phyloP scores from a whole-genome alignment of 2,329 filamentous ascomycete genomes.

The Claviceps sp. region DNA sequence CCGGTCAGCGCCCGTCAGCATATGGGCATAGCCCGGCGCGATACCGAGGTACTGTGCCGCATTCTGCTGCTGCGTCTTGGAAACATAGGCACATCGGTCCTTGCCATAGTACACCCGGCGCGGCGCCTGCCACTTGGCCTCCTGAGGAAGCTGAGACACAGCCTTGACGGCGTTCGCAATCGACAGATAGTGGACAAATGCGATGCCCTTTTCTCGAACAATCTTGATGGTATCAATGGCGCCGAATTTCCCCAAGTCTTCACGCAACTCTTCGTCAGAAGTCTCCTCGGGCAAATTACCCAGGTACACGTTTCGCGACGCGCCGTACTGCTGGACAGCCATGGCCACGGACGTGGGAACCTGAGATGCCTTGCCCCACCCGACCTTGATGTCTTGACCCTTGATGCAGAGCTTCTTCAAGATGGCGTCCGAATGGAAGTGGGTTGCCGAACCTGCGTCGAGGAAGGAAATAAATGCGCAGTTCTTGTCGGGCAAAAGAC shows the following conservation, averaged over 20 bases:
- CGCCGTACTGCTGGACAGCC: conserved; percentile 92
- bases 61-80: conserved; percentile 98
- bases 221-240: conserved; percentile 96
- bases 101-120: conserved; percentile 97
- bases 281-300: conserved; percentile 88
- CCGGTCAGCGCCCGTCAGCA: conserved; percentile 88
- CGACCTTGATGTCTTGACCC: conserved; percentile 98
- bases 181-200: conserved; percentile 93
- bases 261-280: conserved; percentile 79
- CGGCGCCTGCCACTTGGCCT: conserved; percentile 91
- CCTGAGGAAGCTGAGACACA: conserved; percentile 88
- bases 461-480: conserved; percentile 99
- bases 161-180: conserved; percentile 98
- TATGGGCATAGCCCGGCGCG: conserved; percentile 89
- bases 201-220: conserved; percentile 94
- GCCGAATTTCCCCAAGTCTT: conserved; percentile 92
- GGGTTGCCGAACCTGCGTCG: conserved; percentile 91
- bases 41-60: conserved; percentile 96
- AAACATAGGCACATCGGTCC: conserved; percentile 95
- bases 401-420: conserved; percentile 98
- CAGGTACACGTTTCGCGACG: conserved; percentile 92
- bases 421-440: conserved; percentile 99
- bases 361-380: conserved; percentile 97
- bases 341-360: conserved; percentile 96
- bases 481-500: conserved; percentile 95